phyloP scores from a whole-genome alignment of 768 basidiomycete species.

The Suillus brevipes region DNA sequence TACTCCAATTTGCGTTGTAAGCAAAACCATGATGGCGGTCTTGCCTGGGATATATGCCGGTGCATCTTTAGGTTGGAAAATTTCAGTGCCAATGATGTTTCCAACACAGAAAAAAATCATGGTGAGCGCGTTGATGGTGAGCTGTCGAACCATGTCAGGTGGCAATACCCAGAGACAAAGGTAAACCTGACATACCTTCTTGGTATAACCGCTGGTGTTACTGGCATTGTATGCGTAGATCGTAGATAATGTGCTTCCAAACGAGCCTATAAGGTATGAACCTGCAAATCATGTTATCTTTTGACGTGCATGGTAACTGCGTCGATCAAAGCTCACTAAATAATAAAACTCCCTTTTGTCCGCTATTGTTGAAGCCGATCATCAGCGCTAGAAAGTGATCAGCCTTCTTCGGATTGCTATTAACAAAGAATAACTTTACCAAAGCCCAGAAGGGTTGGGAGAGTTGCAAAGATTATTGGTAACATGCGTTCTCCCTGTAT shows the following conservation, averaged over 20 bases:
- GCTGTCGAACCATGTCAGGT: constrained; percentile 7
- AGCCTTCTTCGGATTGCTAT: not conserved
- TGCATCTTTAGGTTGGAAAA: constrained; percentile 27
- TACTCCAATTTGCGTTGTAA: constrained; percentile 23
- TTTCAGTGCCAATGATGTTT: constrained; percentile 26
- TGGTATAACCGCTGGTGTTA: constrained; percentile 29
- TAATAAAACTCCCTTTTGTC: constrained; percentile 22
- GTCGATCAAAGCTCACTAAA: constrained; percentile 14
- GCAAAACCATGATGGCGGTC: constrained; percentile 32
- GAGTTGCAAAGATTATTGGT: constrained; percentile 20
- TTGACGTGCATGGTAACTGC: not conserved
- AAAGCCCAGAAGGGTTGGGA: constrained; percentile 22
- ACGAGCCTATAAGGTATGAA: constrained; percentile 22
- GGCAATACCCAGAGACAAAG: not conserved
- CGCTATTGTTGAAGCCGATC: constrained; percentile 24
- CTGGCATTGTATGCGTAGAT: constrained; percentile 29
- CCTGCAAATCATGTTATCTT: constrained; percentile 13
- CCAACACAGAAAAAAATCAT: constrained; percentile 20
- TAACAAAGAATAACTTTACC: constrained; percentile 4
- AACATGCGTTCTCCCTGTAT: constrained; percentile 22
- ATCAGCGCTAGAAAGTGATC: constrained; percentile 16
- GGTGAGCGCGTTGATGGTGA: constrained; percentile 23
- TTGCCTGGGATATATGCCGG: constrained; percentile 36
- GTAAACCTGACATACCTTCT: constrained; percentile 21
- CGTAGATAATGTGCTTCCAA: constrained; percentile 25